Evolutionary conservation across 164 flowering plant genomes (phyloP).

Genomic region (Piper betle): DNA sequence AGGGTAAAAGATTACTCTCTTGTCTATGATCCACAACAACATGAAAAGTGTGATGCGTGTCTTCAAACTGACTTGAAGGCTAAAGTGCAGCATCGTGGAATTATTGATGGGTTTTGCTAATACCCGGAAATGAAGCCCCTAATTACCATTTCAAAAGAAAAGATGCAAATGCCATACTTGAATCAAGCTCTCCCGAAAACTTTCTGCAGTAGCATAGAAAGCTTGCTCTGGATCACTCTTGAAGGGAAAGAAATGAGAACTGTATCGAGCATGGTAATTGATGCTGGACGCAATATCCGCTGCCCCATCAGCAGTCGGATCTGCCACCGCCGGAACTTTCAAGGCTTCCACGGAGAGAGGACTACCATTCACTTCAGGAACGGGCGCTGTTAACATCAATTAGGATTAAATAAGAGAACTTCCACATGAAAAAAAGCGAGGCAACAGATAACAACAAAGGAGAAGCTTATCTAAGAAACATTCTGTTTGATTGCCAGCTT

Average conservation of each 20-base stretch:
- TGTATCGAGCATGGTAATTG: slow-evolving; percentile 66
- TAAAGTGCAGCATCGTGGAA: no score
- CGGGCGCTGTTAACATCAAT: slow-evolving; percentile 8
- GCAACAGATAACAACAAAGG: neutral
- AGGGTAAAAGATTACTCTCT: no score
- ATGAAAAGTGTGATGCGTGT: no score
- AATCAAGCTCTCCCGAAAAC: slow-evolving; percentile 72
- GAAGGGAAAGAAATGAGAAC: slow-evolving; percentile 85
- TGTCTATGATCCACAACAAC: no score
- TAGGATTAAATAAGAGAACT: neutral
- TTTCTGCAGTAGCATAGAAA: slow-evolving; percentile 74
- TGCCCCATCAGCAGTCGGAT: slow-evolving; percentile 55
- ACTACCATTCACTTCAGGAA: slow-evolving; percentile 17
- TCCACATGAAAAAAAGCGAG: neutral
- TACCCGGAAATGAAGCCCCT: no score
- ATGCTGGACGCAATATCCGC: slow-evolving; percentile 69
- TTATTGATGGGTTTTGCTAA: no score
- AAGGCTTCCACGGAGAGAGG: slow-evolving; percentile 13
- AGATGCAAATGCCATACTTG: slow-evolving; percentile 24
- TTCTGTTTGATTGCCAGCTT: neutral
- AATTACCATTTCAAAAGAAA: neutral
- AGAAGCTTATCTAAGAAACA: neutral
- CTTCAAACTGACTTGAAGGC: no score
- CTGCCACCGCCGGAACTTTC: slow-evolving; percentile 44
- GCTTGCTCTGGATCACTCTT: slow-evolving; percentile 93